Evolutionary conservation across 352 stramenopile genomes (phyloP).

Genomic region (Globisporangium recalcitrans): DNA sequence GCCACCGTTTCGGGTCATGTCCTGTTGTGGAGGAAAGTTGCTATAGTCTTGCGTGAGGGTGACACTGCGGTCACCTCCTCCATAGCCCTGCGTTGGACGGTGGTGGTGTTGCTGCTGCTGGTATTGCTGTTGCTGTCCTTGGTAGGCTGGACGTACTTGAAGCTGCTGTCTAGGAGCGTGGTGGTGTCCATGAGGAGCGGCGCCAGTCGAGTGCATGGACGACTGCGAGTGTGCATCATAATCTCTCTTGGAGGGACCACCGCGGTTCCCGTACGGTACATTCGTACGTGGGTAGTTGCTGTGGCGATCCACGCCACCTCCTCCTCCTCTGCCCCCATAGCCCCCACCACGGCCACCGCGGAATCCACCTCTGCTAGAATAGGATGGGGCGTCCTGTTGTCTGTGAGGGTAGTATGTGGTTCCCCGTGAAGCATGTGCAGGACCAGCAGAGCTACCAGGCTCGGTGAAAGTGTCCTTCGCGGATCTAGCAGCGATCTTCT

Average conservation of each 20-base stretch:
- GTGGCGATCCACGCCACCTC: conserved; percentile 5
- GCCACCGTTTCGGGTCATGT: not conserved
- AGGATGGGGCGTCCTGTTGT: conserved; percentile 1
- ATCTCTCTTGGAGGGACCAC: conserved; percentile 4
- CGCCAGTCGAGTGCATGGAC: not conserved
- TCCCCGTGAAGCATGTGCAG: not conserved
- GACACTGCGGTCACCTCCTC: conserved; percentile 8
- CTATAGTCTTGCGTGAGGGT: conserved; percentile 12
- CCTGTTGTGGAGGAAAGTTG: conserved; percentile 10
- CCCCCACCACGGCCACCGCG: conserved; percentile 9
- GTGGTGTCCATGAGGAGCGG: not conserved
- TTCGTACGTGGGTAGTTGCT: conserved; percentile 12
- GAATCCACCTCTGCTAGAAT: conserved; percentile 12
- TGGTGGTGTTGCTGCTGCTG: conserved; percentile 11
- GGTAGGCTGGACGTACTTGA: conserved; percentile 8
- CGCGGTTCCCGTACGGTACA: not conserved
- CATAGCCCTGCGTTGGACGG: conserved; percentile 3
- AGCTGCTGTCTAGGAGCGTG: conserved; percentile 12
- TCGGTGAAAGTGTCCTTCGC: conserved; percentile 4
- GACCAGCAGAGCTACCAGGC: not conserved
- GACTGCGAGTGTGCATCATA: not conserved
- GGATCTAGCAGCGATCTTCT: conserved; percentile 11
- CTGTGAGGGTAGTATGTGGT: not conserved
- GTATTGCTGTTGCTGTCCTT: conserved; percentile 10
- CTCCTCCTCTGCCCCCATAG: conserved; percentile 9